Base-by-base conservation (phyloP, 129 eudicot species). In the Lactuca sativa region DNA sequence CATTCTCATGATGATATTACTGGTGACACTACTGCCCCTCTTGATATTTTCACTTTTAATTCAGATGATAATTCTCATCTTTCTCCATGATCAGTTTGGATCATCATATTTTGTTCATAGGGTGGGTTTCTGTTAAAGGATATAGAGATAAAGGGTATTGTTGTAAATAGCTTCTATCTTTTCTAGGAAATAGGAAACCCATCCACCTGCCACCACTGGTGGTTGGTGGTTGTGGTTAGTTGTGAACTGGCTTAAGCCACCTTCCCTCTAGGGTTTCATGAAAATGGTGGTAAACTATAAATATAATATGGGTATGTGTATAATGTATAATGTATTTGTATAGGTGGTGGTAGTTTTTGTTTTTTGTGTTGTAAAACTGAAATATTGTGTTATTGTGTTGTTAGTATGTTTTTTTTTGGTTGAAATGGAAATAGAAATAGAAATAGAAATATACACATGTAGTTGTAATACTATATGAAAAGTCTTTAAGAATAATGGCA, bases 31-130 rank as follows among this genome's bases (percentile, higher is more conserved):
- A 71, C 71, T 70, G 72, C 82, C 81, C 92, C 92, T 25, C 36
- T 78, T 9, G 92, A 86, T 70, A 83, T 86, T 17, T 86, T 77
- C 80, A 80, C 84, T 4, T 74, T 73, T 47, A 85, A 85, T 57
- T 69, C 90, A 9, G 87, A 79, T 66, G 87, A 79, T 66, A 69
- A 79, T 34, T 81, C 63, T 17, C 79, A 82, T 62, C 55, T 71
- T 43, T 55, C 87, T 48, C 56, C 77, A 4, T 73, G 55, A 70
- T 59, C 64, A 25, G 21, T 64, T 43, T 68, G 49, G 61, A 57
- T 61, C 70, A 21, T 21, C 21, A 55, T 77, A 30, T 17, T 64
- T 63, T 67, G 78, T 70, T 77, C 54, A 74, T 70, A 63, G 54
- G 47, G 30, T 70, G 41, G 72, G 41, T 66, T 74, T 14, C 25